A percentile compares a stretch with the other conserved stretches of the same genome.
phyloP scores from a whole-genome alignment of 495 filamentous ascomycete genomes.

The Neurospora sp. region DNA sequence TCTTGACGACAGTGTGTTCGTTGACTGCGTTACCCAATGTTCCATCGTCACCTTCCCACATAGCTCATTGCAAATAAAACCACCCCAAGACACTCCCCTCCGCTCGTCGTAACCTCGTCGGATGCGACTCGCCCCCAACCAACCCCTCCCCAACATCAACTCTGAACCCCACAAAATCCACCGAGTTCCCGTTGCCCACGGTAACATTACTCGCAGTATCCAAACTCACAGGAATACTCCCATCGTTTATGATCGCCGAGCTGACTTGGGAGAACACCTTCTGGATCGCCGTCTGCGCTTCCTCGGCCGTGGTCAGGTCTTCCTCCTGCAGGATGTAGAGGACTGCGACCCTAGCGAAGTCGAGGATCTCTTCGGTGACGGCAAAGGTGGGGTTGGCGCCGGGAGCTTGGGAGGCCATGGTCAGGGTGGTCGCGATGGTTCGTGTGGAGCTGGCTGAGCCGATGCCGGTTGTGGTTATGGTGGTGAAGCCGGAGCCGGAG shows the following conservation, averaged over 20 bases:
- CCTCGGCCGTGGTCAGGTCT: slow-evolving; percentile 39
- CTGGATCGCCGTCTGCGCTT: slow-evolving; percentile 48
- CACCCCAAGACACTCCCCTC: background rate
- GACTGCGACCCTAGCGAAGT: slow-evolving; percentile 58
- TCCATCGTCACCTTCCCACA: background rate
- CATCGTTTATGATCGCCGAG: slow-evolving; percentile 13
- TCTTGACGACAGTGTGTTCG: background rate
- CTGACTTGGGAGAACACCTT: slow-evolving; percentile 31
- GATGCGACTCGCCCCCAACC: slow-evolving; percentile 5
- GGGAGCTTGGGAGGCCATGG: slow-evolving; percentile 15
- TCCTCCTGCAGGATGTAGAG: slow-evolving; percentile 53
- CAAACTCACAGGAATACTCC: slow-evolving; percentile 13
- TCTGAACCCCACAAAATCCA: slow-evolving; percentile 36
- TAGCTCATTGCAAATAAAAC: background rate
- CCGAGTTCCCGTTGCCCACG: slow-evolving; percentile 30
- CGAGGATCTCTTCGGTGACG: slow-evolving; percentile 42
- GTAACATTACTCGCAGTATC: slow-evolving; percentile 32
- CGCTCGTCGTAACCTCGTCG: background rate
- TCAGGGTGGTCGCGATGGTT: slow-evolving; percentile 18
- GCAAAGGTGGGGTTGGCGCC: slow-evolving; percentile 23
- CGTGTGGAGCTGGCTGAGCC: slow-evolving; percentile 13
- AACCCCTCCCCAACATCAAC: slow-evolving; percentile 4
- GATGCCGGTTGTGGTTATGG: slow-evolving; percentile 21
- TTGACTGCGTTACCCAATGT: background rate
- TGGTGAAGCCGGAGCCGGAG: slow-evolving; percentile 13